Conservation (phyloP, 176 grass and related monocot species). For the Carex cristatella region DNA sequence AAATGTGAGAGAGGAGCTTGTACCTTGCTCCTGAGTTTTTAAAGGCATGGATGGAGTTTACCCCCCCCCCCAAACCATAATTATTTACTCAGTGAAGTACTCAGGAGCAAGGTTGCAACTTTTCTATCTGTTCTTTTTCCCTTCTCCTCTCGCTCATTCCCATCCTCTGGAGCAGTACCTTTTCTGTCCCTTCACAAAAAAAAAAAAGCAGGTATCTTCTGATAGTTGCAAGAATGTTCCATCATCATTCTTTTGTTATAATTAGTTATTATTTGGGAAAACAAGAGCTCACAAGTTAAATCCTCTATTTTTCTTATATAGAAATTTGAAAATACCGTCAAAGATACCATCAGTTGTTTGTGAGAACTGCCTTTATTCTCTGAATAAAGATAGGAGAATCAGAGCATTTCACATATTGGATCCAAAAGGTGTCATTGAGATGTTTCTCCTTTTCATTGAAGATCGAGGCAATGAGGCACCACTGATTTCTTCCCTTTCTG, state of each 20-base stretch:
- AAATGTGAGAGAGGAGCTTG: too few species aligned
- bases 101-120: too few species aligned
- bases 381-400: constrained; percentile 59
- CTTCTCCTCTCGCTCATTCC: too few species aligned
- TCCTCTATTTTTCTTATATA: constrained; percentile 30
- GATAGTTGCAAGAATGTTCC: not conserved
- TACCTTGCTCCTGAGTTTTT: too few species aligned
- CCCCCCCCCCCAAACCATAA: too few species aligned
- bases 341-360: constrained; percentile 73
- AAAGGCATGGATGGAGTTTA: too few species aligned
- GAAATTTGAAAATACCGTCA: constrained; percentile 95
- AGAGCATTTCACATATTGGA: constrained; percentile 95
- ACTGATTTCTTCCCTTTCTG: constrained; percentile 22
- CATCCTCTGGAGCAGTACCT: not conserved
- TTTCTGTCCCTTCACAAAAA: not conserved
- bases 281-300: not conserved
- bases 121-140: too few species aligned
- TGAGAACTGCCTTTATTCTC: constrained; percentile 91
- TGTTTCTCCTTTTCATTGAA: constrained; percentile 81
- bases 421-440: constrained; percentile 78
- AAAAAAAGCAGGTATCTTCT: not conserved
- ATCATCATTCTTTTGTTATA: not conserved
- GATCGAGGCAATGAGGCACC: constrained; percentile 35
- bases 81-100: too few species aligned
- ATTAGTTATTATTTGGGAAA: not conserved